phyloP scores from a whole-genome alignment of 148 eudicot genomes.

The Spergularia marina region DNA sequence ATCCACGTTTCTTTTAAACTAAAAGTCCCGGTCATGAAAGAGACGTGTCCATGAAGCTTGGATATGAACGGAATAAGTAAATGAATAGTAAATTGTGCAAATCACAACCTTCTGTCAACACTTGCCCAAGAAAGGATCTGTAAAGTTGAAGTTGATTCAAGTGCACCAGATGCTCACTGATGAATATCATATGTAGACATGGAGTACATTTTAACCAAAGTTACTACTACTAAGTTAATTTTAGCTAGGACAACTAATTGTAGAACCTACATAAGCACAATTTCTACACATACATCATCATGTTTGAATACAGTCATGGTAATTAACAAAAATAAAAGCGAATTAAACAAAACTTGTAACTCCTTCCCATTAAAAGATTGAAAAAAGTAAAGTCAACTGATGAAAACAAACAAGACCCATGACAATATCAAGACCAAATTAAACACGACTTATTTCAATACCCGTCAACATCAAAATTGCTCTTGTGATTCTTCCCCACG shows the following conservation, averaged over 20 bases:
- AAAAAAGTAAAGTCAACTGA: not conserved
- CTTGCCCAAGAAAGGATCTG: not conserved
- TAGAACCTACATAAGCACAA: not conserved
- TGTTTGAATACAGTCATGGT: not conserved
- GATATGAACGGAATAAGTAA: too few species aligned
- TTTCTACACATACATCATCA: not conserved
- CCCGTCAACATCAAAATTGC: not conserved
- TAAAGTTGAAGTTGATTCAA: conserved; percentile 3
- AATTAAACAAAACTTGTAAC: too few species aligned
- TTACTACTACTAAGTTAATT: not conserved
- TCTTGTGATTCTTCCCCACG: too few species aligned
- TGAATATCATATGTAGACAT: not conserved
- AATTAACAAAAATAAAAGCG: too few species aligned
- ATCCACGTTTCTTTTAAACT: too few species aligned
- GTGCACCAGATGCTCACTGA: not conserved
- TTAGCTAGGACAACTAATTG: not conserved
- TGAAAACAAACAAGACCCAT: not conserved
- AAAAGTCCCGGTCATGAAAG: too few species aligned
- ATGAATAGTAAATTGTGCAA: not conserved
- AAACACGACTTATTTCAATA: not conserved
- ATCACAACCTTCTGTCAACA: not conserved
- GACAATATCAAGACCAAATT: not conserved
- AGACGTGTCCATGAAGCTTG: too few species aligned
- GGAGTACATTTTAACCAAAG: not conserved
- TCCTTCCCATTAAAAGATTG: too few species aligned